A percentile compares a stretch with the other conserved stretches of the same genome.
These are phyloP conservation scores for Nasturtium officinale DNA, from an alignment of 345 rosid genomes.

Conservation along the genomic window DNA sequence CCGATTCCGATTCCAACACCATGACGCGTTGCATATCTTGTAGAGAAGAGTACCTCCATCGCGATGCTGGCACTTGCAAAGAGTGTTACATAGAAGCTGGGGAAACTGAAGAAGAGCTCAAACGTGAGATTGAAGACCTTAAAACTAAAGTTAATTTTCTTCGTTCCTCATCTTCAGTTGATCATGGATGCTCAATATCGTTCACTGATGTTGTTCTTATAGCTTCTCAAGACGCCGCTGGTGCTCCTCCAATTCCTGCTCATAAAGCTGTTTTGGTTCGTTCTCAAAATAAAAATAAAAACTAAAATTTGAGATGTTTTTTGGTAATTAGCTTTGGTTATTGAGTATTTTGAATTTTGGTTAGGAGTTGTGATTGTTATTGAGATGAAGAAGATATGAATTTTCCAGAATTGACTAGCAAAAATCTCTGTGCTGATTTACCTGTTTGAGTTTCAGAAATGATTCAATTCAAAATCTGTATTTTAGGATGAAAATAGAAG, in stretches of 20 bases:
- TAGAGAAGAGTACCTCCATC: constrained; percentile 53
- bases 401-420: neutral
- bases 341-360: neutral
- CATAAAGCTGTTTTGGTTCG: constrained; percentile 73
- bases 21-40: constrained; percentile 69
- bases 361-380: too few relatives aligned
- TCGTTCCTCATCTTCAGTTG: constrained; percentile 56
- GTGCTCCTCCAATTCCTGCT: constrained; percentile 56
- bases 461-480: neutral
- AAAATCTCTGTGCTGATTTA: neutral
- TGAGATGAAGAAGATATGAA: neutral
- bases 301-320: neutral
- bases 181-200: constrained; percentile 39
- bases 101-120: constrained; percentile 69
- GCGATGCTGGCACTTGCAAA: constrained; percentile 69
- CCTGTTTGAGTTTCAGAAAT: neutral
- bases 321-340: neutral
- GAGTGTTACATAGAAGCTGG: constrained; percentile 66
- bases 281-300: neutral
- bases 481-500: neutral
- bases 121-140: constrained; percentile 77
- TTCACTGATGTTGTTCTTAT: constrained; percentile 70
- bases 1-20: constrained; percentile 43
- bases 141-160: constrained; percentile 68
- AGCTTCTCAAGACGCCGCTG: constrained; percentile 52